A percentile compares a stretch with the other conserved stretches of the same genome.
phyloP scores from a whole-genome alignment of 2,329 filamentous ascomycete genomes.

The Beauveria scarabaeidicola region DNA sequence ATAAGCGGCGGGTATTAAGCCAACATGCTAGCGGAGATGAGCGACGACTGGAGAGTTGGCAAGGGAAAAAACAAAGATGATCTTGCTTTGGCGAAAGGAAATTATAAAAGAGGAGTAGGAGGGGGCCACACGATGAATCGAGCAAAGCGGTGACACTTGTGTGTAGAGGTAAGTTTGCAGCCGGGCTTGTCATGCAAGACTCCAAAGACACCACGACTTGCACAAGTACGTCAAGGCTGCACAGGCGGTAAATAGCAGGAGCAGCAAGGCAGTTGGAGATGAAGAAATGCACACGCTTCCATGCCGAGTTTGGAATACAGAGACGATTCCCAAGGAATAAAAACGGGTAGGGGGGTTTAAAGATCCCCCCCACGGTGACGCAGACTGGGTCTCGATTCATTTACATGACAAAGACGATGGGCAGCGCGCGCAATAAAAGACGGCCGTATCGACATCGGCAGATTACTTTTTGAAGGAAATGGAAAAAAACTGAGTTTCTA shows the following conservation, averaged over 20 bases:
- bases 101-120: neutral
- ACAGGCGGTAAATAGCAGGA: neutral
- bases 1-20: neutral
- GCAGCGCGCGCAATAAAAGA: neutral
- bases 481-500: conserved; percentile 1
- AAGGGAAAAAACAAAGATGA: neutral
- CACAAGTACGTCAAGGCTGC: neutral
- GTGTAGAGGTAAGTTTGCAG: conserved; percentile 1
- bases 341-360: neutral
- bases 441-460: neutral
- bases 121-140: neutral
- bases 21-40: neutral
- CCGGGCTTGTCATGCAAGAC: neutral
- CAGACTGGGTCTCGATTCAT: neutral
- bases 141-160: conserved; percentile 4
- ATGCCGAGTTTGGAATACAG: neutral
- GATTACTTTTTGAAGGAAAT: conserved; percentile 2
- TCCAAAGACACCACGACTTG: neutral
- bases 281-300: neutral
- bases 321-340: neutral
- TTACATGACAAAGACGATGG: neutral
- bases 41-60: neutral
- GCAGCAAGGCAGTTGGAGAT: neutral
- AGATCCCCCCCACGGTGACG: neutral
- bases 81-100: neutral